Evolutionary conservation across 805 yeast species (phyloP).

Genomic region (Ogataea pignaliae): DNA sequence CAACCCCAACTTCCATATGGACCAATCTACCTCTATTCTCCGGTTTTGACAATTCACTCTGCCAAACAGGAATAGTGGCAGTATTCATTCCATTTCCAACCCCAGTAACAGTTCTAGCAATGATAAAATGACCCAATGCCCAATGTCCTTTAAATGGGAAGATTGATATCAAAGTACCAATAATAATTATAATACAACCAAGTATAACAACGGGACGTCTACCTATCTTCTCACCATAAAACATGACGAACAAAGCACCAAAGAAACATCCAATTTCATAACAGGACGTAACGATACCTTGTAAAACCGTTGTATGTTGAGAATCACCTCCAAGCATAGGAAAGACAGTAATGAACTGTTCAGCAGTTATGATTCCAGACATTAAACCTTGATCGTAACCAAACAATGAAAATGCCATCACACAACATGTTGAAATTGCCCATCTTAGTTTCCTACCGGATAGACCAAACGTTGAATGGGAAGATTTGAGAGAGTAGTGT

Average conservation of each 20-base stretch:
- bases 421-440: slow-evolving; percentile 53
- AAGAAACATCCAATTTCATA: slow-evolving; percentile 69
- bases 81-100: slow-evolving; percentile 70
- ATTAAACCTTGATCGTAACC: slow-evolving; percentile 78
- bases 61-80: slow-evolving; percentile 77
- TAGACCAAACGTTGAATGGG: slow-evolving; percentile 41
- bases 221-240: slow-evolving; percentile 55
- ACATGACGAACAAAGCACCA: slow-evolving; percentile 59
- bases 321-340: slow-evolving; percentile 37
- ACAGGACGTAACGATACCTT: slow-evolving; percentile 65
- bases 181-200: slow-evolving; percentile 53
- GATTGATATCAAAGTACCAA: slow-evolving; percentile 55
- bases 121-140: slow-evolving; percentile 63
- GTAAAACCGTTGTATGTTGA: slow-evolving; percentile 47
- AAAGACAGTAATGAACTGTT: slow-evolving; percentile 58
- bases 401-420: slow-evolving; percentile 57
- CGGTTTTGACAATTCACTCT: slow-evolving; percentile 64
- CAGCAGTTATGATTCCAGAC: slow-evolving; percentile 55
- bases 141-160: slow-evolving; percentile 46
- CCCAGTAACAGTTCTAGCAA: slow-evolving; percentile 68
- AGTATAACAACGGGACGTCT: slow-evolving; percentile 54
- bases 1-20: slow-evolving; percentile 62
- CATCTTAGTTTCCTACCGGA: slow-evolving; percentile 45
- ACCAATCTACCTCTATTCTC: slow-evolving; percentile 62
- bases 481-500: slow-evolving; percentile 8